A percentile compares a stretch with the other conserved stretches of the same genome.
These are phyloP conservation scores for Fusarium sp. DNA, from an alignment of 2,329 filamentous ascomycete species.

Conservation along the genomic window DNA sequence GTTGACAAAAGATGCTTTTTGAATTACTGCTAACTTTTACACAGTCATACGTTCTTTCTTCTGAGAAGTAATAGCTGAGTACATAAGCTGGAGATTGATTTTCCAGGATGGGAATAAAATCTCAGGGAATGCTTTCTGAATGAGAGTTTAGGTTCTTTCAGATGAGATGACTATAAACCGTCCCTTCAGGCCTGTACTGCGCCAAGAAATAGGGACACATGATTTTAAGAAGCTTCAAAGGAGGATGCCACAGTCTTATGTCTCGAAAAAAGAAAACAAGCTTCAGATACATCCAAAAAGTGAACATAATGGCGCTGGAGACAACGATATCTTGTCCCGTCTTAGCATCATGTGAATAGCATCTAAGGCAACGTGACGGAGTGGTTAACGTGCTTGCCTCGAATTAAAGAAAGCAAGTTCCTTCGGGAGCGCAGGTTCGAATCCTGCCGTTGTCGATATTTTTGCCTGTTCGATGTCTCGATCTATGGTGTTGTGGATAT, in stretches of 20 bases:
- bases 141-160: too few species aligned
- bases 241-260: too few species aligned
- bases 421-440: slow-evolving; percentile 29
- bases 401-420: slow-evolving; percentile 6
- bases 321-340: not conserved
- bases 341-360: not conserved
- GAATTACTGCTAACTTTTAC: not conserved
- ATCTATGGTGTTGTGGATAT: not conserved
- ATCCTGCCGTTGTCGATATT: slow-evolving; percentile 21
- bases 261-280: too few species aligned
- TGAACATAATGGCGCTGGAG: not conserved
- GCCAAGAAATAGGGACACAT: too few species aligned
- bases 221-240: too few species aligned
- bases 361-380: slow-evolving; percentile 19
- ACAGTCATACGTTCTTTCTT: slow-evolving; percentile 25
- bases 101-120: too few species aligned
- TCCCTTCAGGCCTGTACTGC: too few species aligned
- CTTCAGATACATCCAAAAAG: not conserved
- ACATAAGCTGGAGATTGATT: too few species aligned
- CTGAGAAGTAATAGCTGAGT: rapidly evolving
- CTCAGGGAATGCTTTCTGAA: too few species aligned
- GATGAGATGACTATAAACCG: too few species aligned
- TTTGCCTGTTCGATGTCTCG: not conserved
- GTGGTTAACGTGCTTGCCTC: slow-evolving; percentile 21
- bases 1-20: not conserved